Evolutionary conservation across 2,329 filamentous ascomycete species (phyloP), one percentile per base, ranked within the genome.

Genomic region (Cercospora nicotianae): DNA sequence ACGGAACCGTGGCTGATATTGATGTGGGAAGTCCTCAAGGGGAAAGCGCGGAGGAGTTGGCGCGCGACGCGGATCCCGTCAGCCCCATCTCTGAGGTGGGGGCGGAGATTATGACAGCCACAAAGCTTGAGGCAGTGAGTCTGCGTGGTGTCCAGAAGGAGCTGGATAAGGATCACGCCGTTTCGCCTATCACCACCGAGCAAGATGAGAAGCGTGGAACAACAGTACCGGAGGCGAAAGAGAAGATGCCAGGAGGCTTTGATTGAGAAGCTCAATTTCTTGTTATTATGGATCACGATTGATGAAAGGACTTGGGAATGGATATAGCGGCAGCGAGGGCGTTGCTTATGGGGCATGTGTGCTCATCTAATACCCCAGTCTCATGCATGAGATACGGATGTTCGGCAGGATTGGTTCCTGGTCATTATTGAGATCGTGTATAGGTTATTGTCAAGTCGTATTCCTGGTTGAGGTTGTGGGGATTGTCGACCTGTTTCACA

Each of bases 231-330:
- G 65, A 53, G 71, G 39, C 60, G 63, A 67, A 48, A 33, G 70
- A 68, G 45, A 74, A 61, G 36, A 76, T 78, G 72, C 77, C 77
- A 12, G 77, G 77, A 20, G 75, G 75, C 2, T 78, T 78, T 66
- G 75, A 77, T 13, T 77, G 61, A 51, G 57, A 16, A n/a, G 16
- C 10, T 16, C 10, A 28, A 48, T 30, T 13, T 16, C 30, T 51
- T 31, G 20, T 2, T 13, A 31, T 20, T 16, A 60, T 20, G 39
- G 45, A 45, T 55, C 7, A 60, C 36, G 58, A 65, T 7, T 65
- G 55, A 65, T 45, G 64, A 65, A 60, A 42, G 57, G 13, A 4
- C 18, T 59, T 33, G 55, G 28, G 16, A 3, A 18, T 31, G 55
- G 55, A 36, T 59, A 59, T 33, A 20, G 16, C 26, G 31, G 30